phyloP scores from a whole-genome alignment of 2,329 filamentous ascomycete species.

The Arthrobotrys entomopaga region DNA sequence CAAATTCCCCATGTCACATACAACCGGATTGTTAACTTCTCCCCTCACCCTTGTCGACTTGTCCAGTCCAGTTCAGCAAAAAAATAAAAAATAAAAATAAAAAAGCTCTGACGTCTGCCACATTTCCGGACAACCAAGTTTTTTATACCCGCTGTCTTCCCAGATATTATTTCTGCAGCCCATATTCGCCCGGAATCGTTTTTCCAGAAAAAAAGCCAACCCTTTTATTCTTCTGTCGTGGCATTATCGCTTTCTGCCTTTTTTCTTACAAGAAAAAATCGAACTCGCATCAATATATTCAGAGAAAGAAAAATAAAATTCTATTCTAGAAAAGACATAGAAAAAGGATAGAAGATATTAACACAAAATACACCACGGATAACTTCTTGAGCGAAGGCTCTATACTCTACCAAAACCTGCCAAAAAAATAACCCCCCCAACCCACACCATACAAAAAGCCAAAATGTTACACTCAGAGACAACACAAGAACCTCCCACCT shows the following conservation, averaged over 20 bases:
- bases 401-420: not conserved
- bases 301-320: too few species aligned
- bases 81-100: too few species aligned
- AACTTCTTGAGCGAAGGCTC: not conserved
- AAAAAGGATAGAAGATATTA: not conserved
- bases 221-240: not conserved
- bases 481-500: slow-evolving; percentile 48
- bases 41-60: slow-evolving; percentile 25
- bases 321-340: too few species aligned
- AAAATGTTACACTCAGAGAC: slow-evolving; percentile 54
- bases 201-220: slow-evolving; percentile 28
- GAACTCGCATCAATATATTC: too few species aligned
- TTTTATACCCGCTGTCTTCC: slow-evolving; percentile 27
- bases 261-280: not conserved
- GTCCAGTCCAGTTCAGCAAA: not conserved
- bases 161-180: slow-evolving; percentile 18
- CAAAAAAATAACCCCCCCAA: not conserved
- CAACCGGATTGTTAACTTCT: slow-evolving; percentile 43
- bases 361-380: too few species aligned
- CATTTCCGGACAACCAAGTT: slow-evolving; percentile 38
- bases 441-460: slow-evolving; percentile 6
- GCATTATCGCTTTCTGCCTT: not conserved
- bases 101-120: slow-evolving; percentile 49
- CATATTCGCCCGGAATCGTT: slow-evolving; percentile 33
- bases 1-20: slow-evolving; percentile 37